Evolutionary conservation across 768 basidiomycete species (phyloP).

Genomic region (Daedaleopsis sinensis): DNA sequence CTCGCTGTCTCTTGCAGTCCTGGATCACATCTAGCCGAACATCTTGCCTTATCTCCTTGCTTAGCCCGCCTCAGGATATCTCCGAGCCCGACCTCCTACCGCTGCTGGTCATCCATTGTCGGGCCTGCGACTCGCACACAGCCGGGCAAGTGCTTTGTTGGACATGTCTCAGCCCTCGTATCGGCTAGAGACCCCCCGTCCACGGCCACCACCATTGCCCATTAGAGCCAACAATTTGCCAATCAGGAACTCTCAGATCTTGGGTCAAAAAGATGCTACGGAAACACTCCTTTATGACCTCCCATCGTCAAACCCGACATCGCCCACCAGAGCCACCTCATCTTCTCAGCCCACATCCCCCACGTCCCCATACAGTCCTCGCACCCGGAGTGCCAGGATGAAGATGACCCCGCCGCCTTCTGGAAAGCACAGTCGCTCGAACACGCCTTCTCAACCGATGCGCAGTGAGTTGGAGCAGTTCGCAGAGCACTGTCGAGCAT

Average conservation of each 20-base stretch:
- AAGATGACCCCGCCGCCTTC: conserved; percentile 60
- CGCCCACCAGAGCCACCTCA: conserved; percentile 57
- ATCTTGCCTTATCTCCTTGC: conserved; percentile 16
- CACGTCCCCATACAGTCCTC: conserved; percentile 55
- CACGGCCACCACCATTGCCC: conserved; percentile 62
- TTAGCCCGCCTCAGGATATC: conserved; percentile 15
- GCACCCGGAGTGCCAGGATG: conserved; percentile 51
- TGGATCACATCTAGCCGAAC: conserved; percentile 10
- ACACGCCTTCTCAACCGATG: conserved; percentile 67
- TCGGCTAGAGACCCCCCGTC: conserved; percentile 64
- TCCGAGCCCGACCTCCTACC: conserved; percentile 4
- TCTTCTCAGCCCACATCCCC: conserved; percentile 51
- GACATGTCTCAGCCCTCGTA: conserved; percentile 65
- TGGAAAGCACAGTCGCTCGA: conserved; percentile 58
- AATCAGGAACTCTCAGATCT: conserved; percentile 46
- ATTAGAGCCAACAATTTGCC: conserved; percentile 50
- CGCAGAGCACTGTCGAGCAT: conserved; percentile 75
- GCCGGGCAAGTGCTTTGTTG: conserved; percentile 7
- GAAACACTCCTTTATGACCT: conserved; percentile 79
- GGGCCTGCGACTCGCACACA: conserved; percentile 7
- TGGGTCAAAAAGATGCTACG: conserved; percentile 43
- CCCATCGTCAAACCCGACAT: conserved; percentile 59
- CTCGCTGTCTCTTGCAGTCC: neutral
- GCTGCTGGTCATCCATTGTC: conserved; percentile 11
- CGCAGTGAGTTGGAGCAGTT: conserved; percentile 78